Evolutionary conservation across 2,329 filamentous ascomycete species (phyloP).

Genomic region (Orbilia ellipsospora): DNA sequence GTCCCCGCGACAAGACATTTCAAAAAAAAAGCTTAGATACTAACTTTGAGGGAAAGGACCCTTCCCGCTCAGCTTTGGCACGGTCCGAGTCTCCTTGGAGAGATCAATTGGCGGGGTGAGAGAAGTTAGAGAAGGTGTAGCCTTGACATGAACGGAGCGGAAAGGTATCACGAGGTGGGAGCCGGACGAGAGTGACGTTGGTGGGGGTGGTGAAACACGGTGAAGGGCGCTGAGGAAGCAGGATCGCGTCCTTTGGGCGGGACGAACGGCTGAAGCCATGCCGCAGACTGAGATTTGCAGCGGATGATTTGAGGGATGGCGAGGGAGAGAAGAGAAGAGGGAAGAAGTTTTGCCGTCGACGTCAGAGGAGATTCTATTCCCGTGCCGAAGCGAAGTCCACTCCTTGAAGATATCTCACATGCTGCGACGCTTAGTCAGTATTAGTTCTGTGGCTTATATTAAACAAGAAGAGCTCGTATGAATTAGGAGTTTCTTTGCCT

Average conservation of each 20-base stretch:
- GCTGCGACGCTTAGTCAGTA: background rate
- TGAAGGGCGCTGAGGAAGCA: slow-evolving; percentile 31
- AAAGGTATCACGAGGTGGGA: slow-evolving; percentile 28
- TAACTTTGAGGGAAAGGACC: slow-evolving; percentile 59
- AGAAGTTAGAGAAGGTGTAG: slow-evolving; percentile 58
- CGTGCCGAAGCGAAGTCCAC: slow-evolving; percentile 24
- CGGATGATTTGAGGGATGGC: slow-evolving; percentile 4
- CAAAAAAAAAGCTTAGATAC: background rate
- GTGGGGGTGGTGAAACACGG: slow-evolving; percentile 7
- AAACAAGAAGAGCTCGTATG: background rate
- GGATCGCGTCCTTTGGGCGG: slow-evolving; percentile 47
- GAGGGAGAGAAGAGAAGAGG: background rate
- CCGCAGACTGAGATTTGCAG: slow-evolving; percentile 21
- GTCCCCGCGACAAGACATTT: background rate
- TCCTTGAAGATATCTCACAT: slow-evolving; percentile 1
- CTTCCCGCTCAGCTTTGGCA: slow-evolving; percentile 58
- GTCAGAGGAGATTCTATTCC: background rate
- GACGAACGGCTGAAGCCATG: slow-evolving; percentile 52
- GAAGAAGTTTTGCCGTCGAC: slow-evolving; percentile 9
- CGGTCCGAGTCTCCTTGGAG: slow-evolving; percentile 57
- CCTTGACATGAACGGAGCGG: slow-evolving; percentile 58
- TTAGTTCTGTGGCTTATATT: slow-evolving; percentile 19
- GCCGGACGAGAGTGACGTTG: no score
- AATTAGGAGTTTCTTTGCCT: slow-evolving; percentile 55
- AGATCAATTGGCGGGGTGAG: slow-evolving; percentile 58